phyloP scores from a whole-genome alignment of 495 filamentous ascomycete genomes.

The Aspergillus nanangensis region DNA sequence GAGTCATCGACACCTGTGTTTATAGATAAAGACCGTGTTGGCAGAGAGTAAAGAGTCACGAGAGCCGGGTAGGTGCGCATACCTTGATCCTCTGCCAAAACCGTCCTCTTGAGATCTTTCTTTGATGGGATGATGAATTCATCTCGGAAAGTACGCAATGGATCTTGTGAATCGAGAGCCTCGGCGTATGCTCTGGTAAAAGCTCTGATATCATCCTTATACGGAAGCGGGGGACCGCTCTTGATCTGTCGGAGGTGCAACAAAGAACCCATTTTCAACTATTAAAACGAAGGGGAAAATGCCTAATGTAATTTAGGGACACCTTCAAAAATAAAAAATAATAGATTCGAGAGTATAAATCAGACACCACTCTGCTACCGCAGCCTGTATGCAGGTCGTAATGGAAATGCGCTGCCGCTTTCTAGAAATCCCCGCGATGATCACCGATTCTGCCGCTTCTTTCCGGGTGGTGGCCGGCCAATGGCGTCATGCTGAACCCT shows the following conservation, averaged over 20 bases:
- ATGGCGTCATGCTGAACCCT: constrained; percentile 24
- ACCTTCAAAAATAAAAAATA: no score
- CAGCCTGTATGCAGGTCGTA: background rate
- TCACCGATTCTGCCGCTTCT: constrained; percentile 25
- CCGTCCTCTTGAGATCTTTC: constrained; percentile 66
- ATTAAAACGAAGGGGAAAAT: no score
- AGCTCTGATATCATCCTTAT: constrained; percentile 36
- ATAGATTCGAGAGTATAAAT: no score
- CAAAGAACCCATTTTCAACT: background rate
- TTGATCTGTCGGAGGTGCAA: constrained; percentile 26
- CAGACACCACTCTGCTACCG: no score
- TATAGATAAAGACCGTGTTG: no score
- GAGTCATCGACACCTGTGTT: constrained; percentile 30
- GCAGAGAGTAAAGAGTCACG: no score
- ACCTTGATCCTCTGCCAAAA: constrained; percentile 40
- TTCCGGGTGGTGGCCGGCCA: constrained; percentile 25
- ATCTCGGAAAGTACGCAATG: constrained; percentile 58
- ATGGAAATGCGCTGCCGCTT: no score
- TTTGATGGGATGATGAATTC: constrained; percentile 87
- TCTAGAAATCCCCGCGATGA: constrained; percentile 16
- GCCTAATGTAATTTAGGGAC: no score
- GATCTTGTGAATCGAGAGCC: constrained; percentile 64
- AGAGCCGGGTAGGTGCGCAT: constrained; percentile 10
- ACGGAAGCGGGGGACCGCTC: constrained; percentile 27
- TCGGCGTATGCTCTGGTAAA: constrained; percentile 53